Percentiles rank a stretch among this genome's conserved stretches.
Conservation (phyloP, 1,284 basidiomycete species). For the Coriolopsis trogii region DNA sequence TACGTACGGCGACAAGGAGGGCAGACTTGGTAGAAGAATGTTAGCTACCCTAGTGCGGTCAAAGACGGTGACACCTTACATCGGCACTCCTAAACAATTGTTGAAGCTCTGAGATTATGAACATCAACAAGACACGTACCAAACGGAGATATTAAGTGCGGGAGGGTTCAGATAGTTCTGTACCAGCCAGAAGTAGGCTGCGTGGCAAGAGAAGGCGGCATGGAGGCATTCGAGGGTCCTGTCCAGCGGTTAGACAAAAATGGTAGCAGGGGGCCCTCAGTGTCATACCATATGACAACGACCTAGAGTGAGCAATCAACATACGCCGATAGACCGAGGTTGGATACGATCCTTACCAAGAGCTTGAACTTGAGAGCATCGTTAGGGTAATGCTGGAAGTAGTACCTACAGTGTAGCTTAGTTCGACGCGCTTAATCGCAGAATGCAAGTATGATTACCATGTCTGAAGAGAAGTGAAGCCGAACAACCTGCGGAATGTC, state of each 20-base stretch:
- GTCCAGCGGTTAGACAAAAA: too few relatives aligned
- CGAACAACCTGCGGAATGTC: neutral
- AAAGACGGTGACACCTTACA: neutral
- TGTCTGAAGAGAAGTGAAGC: neutral
- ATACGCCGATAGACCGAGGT: too few relatives aligned
- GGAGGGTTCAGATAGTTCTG: neutral
- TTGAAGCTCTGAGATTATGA: neutral
- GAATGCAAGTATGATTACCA: neutral
- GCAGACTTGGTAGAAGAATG: neutral
- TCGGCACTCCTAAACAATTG: neutral
- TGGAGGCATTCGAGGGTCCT: neutral
- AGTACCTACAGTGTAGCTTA: too few relatives aligned
- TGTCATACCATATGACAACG: too few relatives aligned
- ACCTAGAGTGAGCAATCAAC: too few relatives aligned
- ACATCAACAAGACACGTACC: neutral
- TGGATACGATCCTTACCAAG: too few relatives aligned
- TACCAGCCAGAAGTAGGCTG: neutral
- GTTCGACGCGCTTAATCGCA: too few relatives aligned
- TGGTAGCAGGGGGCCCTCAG: too few relatives aligned
- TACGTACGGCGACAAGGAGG: neutral
- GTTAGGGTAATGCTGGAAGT: too few relatives aligned
- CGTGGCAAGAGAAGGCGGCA: neutral
- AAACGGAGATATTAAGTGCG: neutral
- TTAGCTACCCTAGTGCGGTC: neutral
- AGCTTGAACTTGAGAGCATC: too few relatives aligned